These are phyloP conservation scores for Dactylellina haptotyla DNA, from an alignment of 2,329 filamentous ascomycete species.

Conservation along the genomic window DNA sequence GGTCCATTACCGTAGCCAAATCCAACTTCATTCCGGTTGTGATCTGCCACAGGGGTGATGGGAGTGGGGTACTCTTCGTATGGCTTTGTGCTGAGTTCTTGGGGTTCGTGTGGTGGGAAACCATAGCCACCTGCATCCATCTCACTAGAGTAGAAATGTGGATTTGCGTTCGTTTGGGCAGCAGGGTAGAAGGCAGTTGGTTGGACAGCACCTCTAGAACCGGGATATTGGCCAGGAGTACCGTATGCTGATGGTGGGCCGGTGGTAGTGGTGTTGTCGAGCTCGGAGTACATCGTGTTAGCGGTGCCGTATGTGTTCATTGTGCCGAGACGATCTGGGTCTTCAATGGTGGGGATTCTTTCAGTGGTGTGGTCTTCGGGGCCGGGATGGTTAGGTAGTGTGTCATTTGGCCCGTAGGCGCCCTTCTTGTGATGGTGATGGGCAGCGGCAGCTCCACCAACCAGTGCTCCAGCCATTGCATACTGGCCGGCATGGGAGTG, in stretches of 20 bases:
- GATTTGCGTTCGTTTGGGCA: conserved; percentile 15
- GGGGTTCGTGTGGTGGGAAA: conserved; percentile 13
- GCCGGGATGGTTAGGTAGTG: conserved; percentile 29
- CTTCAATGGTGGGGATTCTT: conserved; percentile 19
- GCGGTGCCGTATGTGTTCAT: conserved; percentile 46
- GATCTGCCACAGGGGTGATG: conserved; percentile 15
- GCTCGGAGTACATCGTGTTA: conserved; percentile 51
- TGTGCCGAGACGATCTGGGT: conserved; percentile 41
- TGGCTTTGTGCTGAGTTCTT: conserved; percentile 18
- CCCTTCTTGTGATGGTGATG: conserved; percentile 45
- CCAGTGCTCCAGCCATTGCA: conserved; percentile 44
- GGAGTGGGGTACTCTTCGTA: conserved; percentile 18
- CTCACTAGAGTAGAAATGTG: conserved; percentile 40
- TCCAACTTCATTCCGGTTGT: conserved; percentile 35
- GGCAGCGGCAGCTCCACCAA: conserved; percentile 33
- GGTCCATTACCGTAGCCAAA: conserved; percentile 49
- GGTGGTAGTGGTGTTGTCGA: conserved; percentile 24
- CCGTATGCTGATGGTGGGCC: conserved; percentile 15
- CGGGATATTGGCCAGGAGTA: conserved; percentile 31
- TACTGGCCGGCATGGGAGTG: conserved; percentile 46
- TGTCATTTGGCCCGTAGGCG: conserved; percentile 14
- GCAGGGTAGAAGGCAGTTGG: conserved; percentile 43
- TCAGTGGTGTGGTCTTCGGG: conserved; percentile 43
- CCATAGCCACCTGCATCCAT: conserved; percentile 32
- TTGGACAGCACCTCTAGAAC: conserved; percentile 13